Evolutionary conservation across 169 alveolate species (phyloP).

Genomic region (Eimeria sp.): DNA sequence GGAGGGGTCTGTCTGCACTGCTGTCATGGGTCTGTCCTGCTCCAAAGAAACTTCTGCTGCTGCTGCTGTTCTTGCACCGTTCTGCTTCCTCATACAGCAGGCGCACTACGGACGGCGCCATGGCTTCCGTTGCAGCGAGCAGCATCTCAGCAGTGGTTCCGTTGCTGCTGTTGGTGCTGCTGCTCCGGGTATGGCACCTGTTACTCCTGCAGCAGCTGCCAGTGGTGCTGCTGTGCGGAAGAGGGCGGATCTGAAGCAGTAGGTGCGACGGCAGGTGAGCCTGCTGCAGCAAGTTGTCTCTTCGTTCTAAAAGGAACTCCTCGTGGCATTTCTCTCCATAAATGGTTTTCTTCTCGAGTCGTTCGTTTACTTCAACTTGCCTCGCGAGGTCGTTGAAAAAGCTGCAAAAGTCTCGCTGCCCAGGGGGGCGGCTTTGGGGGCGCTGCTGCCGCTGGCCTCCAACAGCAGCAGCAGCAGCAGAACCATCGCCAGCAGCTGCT

Average conservation of each 20-base stretch:
- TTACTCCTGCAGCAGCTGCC: not conserved
- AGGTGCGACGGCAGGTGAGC: conserved; percentile 16
- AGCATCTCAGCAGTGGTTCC: not conserved
- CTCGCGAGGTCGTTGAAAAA: not conserved
- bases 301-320: not conserved
- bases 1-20: not conserved
- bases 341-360: not conserved
- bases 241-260: not conserved
- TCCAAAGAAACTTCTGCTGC: not conserved
- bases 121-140: conserved; percentile 24
- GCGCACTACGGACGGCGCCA: conserved; percentile 44
- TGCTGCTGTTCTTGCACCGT: not conserved
- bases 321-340: conserved; percentile 46
- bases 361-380: not conserved
- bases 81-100: conserved; percentile 5
- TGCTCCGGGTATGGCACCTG: too few species aligned
- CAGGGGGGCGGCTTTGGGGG: too few species aligned
- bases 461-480: too few species aligned
- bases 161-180: not conserved
- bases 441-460: too few species aligned
- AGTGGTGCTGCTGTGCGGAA: not conserved
- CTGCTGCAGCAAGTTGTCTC: conserved; percentile 8
- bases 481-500: too few species aligned
- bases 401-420: not conserved
- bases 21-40: not conserved